Conservation (phyloP, 257 asterid genomes). For the Paulownia fortunei region DNA sequence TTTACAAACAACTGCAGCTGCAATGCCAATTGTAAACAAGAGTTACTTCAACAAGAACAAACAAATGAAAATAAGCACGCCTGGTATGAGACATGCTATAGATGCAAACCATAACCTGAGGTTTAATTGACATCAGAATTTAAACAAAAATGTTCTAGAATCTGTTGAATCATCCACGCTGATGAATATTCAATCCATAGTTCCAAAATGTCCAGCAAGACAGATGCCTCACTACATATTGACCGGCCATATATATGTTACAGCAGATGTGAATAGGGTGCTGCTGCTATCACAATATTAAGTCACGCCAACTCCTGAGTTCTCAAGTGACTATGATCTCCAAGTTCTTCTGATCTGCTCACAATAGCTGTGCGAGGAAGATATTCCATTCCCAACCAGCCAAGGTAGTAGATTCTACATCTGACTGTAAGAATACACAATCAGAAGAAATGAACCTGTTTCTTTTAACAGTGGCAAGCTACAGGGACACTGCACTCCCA, state of each 20-base stretch:
- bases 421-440: not conserved
- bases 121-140: not conserved
- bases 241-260: not conserved
- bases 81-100: not conserved
- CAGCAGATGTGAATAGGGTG: not conserved
- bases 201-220: not conserved
- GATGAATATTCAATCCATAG: not conserved
- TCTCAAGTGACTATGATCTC: not conserved
- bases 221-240: slow-evolving; percentile 2
- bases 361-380: not conserved
- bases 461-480: not conserved
- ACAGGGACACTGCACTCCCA: not conserved
- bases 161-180: not conserved
- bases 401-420: not conserved
- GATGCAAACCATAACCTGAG: slow-evolving; percentile 1
- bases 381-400: not conserved
- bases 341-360: not conserved
- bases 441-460: slow-evolving; percentile 22
- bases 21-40: not conserved
- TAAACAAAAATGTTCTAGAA: not conserved
- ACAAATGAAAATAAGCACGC: too few species aligned
- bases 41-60: too few species aligned
- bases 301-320: not conserved
- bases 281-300: not conserved
- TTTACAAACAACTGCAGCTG: too few species aligned